Conservation (phyloP, 805 yeast species). For the Metschnikowia rubicola region DNA sequence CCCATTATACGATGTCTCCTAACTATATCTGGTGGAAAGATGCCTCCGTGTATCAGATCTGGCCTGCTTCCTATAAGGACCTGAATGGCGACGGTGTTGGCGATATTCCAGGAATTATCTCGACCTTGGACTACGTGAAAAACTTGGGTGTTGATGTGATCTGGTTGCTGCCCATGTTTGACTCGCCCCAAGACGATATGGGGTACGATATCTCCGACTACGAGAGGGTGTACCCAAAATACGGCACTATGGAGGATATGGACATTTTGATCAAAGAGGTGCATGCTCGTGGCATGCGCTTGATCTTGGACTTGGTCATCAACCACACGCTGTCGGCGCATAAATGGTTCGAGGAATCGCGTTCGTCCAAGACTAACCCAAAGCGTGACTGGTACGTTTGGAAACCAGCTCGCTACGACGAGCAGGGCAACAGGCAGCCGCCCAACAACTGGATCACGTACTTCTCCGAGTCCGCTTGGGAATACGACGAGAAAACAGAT, state of each 20-base stretch:
- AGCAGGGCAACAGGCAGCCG: conserved; percentile 48
- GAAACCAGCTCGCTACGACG: conserved; percentile 48
- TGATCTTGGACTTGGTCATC: conserved; percentile 54
- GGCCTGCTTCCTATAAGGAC: conserved; percentile 61
- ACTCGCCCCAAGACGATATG: conserved; percentile 60
- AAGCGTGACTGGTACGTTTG: conserved; percentile 63
- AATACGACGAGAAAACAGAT: conserved; percentile 48
- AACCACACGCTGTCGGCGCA: conserved; percentile 58
- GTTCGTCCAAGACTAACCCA: conserved; percentile 47
- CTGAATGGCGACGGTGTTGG: conserved; percentile 59
- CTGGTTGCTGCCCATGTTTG: conserved; percentile 59
- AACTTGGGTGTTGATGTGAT: conserved; percentile 48
- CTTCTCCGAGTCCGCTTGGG: conserved; percentile 58
- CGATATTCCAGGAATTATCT: conserved; percentile 52
- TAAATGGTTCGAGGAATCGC: conserved; percentile 55
- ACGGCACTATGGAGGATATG: conserved; percentile 54
- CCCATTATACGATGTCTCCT: conserved; percentile 2
- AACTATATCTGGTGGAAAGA: conserved; percentile 53
- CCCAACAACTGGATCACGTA: conserved; percentile 56
- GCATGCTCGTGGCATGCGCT: conserved; percentile 48
- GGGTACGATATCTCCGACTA: conserved; percentile 60
- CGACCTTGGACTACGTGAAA: conserved; percentile 50
- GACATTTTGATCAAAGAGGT: conserved; percentile 44
- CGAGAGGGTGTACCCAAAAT: conserved; percentile 47
- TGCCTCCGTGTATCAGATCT: conserved; percentile 53